Conservation (phyloP, 352 stramenopile genomes). For the Globisporangium splendens region DNA sequence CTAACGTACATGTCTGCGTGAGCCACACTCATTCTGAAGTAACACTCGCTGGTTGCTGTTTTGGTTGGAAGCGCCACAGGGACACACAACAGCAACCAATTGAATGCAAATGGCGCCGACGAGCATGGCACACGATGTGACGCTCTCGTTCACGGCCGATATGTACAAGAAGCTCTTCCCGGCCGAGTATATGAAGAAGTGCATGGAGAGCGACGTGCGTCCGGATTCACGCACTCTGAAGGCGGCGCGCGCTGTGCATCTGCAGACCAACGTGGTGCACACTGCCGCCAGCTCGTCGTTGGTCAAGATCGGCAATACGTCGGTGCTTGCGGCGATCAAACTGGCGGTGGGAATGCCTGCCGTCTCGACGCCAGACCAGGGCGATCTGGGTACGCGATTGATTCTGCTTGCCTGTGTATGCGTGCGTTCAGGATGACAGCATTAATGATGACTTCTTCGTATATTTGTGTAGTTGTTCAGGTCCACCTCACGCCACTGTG, state of each 20-base stretch:
- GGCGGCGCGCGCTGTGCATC: conserved; percentile 39
- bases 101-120: conserved; percentile 2
- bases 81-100: not conserved
- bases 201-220: conserved; percentile 54
- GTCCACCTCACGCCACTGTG: conserved; percentile 80
- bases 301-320: conserved; percentile 73
- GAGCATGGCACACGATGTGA: conserved; percentile 7
- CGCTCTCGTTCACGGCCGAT: conserved; percentile 57
- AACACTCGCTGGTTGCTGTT: not conserved
- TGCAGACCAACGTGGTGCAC: conserved; percentile 65
- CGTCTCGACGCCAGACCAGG: conserved; percentile 66
- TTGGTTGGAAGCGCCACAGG: not conserved
- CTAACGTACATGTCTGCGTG: too few species aligned
- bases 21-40: too few species aligned
- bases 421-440: not conserved
- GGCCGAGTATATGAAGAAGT: conserved; percentile 63
- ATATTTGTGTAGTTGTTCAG: conserved; percentile 42
- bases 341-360: conserved; percentile 70
- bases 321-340: conserved; percentile 67
- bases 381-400: conserved; percentile 50
- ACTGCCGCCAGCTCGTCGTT: conserved; percentile 68
- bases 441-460: conserved; percentile 2
- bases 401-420: not conserved
- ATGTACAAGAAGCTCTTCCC: conserved; percentile 79
- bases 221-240: conserved; percentile 53